Base-by-base conservation (phyloP, 148 eudicot genomes). In the Persicaria maculosa region DNA sequence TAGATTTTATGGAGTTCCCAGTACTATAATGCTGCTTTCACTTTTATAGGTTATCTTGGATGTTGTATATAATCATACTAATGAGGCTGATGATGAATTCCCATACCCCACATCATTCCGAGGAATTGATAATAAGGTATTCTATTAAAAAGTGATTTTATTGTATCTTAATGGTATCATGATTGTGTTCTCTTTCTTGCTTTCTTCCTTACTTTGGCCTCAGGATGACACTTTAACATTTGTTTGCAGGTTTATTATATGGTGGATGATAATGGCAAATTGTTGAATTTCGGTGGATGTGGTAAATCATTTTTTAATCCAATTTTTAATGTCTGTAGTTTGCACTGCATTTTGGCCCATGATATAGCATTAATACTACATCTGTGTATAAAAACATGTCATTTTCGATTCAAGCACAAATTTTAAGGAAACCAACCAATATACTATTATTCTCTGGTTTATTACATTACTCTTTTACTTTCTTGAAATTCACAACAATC, bases 11-110 rank as follows among this genome's bases (percentile, higher is more conserved):
- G 64, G 36, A 17, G 64, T 20, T 58, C 64, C 64, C 20, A 6
- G 20, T 54, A 4, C 7, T 54, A 72, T 73, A 17, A 50, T 59
- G 74, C 44, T 76, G 69, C 72, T 77, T 47, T 72, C 74, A 55
- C 55, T 75, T 61, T 65, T 79, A 40, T 85, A 96, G 99, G 97
- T 96, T 74, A 96, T 96, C 84, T 84, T 96, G 86, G 99, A 96
- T 88, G 99, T 96, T 58, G 99, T 92, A 19, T 96, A 92, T 72
- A 96, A 96, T 75, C 99, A 96, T 80, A 96, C 99, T 59, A 96
- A 96, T 81, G 99, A 96, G 85, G 97, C 93, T 82, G 99, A 96
- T 85, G 99, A 96, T 81, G 75, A 82, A 59, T 40, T 87, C 77
- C 97, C 99, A 40, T 96, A 92, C 74, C 87, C 97, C 65, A 92